These are phyloP conservation scores for Eragrostis tef DNA, from an alignment of 202 grass and related monocot species.

Conservation along the genomic window DNA sequence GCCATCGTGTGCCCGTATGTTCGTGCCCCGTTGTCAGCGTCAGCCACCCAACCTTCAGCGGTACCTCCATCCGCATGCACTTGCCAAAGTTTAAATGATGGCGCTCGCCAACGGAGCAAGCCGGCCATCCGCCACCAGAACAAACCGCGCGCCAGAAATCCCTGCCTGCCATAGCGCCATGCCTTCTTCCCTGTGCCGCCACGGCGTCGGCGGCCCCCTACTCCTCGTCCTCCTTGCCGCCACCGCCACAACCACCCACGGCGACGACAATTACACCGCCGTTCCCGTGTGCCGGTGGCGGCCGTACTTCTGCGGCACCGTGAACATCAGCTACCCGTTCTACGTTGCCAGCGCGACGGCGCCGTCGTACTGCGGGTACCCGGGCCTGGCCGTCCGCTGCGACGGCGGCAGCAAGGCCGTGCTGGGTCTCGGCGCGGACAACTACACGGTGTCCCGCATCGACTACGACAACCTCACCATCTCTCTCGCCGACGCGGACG, in stretches of 20 bases:
- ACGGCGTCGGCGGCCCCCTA: neutral
- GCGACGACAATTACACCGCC: neutral
- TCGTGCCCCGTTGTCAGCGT: neutral
- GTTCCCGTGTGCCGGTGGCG: slow-evolving; percentile 19
- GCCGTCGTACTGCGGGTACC: slow-evolving; percentile 61
- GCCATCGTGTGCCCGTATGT: neutral
- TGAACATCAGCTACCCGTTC: slow-evolving; percentile 60
- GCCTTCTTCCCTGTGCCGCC: slow-evolving; percentile 20
- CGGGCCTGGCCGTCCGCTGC: slow-evolving; percentile 54
- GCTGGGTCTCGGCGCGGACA: slow-evolving; percentile 29
- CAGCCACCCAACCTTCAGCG: slow-evolving; percentile 37
- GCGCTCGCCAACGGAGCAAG: neutral
- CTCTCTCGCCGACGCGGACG: slow-evolving; percentile 45
- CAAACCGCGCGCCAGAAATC: slow-evolving; percentile 7
- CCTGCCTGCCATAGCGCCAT: slow-evolving; percentile 14
- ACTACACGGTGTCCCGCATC: slow-evolving; percentile 47
- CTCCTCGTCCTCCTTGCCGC: neutral
- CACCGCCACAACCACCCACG: neutral
- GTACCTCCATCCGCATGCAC: neutral
- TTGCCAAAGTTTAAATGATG: neutral
- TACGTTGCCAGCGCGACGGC: neutral
- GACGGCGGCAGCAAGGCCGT: neutral
- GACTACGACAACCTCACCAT: slow-evolving; percentile 41
- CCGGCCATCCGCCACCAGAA: neutral
- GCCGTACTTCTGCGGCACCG: slow-evolving; percentile 46